Conservation (phyloP, 176 grass and related monocot genomes). For the Oryza punctata region DNA sequence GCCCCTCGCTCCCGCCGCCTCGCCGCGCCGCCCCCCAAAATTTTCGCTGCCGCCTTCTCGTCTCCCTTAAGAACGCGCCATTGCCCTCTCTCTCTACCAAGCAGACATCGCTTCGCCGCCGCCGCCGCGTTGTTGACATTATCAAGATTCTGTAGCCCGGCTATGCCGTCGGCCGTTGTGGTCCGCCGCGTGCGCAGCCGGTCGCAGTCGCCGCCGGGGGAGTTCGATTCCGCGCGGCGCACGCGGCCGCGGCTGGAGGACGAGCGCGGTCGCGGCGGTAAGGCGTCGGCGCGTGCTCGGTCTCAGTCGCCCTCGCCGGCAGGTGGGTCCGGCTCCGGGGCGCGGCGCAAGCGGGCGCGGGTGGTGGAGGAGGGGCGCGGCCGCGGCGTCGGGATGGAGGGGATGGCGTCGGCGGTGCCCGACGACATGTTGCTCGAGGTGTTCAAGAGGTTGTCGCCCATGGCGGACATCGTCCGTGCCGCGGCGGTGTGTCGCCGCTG, state of each 20-base stretch:
- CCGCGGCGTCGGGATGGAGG: not conserved
- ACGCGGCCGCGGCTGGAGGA: slow-evolving; percentile 6
- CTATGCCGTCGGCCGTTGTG: slow-evolving; percentile 10
- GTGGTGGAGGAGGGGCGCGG: not conserved
- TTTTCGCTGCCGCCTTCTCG: slow-evolving; percentile 38
- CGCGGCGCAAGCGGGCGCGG: slow-evolving; percentile 23
- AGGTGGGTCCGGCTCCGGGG: not conserved
- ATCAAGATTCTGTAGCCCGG: too few species aligned
- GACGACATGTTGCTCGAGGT: slow-evolving; percentile 52
- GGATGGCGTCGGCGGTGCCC: not conserved
- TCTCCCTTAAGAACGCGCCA: slow-evolving; percentile 14
- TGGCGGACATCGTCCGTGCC: slow-evolving; percentile 30
- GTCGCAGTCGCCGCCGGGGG: not conserved
- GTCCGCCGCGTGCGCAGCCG: slow-evolving; percentile 11
- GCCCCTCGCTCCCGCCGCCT: not conserved
- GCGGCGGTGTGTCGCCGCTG: slow-evolving; percentile 44
- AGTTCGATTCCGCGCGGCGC: slow-evolving; percentile 11
- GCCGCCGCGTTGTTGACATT: too few species aligned
- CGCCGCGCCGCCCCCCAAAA: not conserved
- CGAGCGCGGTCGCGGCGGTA: too few species aligned
- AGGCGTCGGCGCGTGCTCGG: not conserved
- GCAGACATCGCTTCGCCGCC: too few species aligned
- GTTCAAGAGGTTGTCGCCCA: slow-evolving; percentile 26
- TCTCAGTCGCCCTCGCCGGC: slow-evolving; percentile 18
- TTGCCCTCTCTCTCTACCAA: too few species aligned